Conservation (phyloP, 208 protist genomes). For the Trichomonas vaginalis region DNA sequence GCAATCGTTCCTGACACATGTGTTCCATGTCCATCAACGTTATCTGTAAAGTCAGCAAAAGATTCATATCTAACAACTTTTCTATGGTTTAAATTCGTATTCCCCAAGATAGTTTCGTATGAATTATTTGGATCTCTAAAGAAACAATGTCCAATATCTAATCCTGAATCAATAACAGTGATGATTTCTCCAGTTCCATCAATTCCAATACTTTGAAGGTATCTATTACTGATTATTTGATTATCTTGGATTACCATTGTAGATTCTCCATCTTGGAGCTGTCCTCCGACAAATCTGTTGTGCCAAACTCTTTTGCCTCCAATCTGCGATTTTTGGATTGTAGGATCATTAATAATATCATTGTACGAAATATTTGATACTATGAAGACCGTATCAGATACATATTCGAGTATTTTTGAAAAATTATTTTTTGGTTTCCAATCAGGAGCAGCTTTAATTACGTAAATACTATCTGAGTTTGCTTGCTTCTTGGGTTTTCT, state of each 20-base stretch:
- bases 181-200: background rate
- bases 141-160: background rate
- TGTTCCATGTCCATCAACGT: slow-evolving; percentile 8
- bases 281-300: background rate
- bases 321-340: background rate
- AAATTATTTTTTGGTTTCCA: background rate
- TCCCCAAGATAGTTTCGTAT: background rate
- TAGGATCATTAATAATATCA: background rate
- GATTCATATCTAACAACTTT: background rate
- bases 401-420: background rate
- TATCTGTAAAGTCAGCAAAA: too few relatives aligned
- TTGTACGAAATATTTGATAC: background rate
- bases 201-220: background rate
- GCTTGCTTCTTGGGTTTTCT: background rate
- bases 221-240: background rate
- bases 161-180: background rate
- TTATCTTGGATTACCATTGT: background rate
- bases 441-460: background rate
- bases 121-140: background rate
- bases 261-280: background rate
- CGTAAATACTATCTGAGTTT: background rate
- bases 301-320: background rate
- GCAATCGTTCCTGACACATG: slow-evolving; percentile 19
- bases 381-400: background rate
- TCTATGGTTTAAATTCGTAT: background rate